Percentiles rank a stretch among this genome's conserved stretches.
Evolutionary conservation across 1,284 basidiomycete genomes (phyloP).

Genomic region (Tremellales sp.): DNA sequence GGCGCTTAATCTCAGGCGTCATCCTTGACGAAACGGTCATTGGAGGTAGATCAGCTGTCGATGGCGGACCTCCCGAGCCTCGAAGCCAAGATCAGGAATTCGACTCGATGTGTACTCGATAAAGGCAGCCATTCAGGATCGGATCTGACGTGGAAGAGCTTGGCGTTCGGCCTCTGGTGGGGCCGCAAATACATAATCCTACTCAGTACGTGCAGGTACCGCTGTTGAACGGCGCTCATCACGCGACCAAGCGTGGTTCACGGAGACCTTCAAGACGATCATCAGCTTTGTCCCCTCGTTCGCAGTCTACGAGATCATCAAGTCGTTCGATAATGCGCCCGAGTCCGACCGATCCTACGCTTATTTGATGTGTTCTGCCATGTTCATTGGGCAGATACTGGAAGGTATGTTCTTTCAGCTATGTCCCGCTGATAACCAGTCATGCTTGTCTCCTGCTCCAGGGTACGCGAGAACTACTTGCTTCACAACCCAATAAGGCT

Average conservation of each 20-base stretch:
- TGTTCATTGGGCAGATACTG: conserved; percentile 37
- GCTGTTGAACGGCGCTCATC: too few relatives aligned
- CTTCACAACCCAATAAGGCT: conserved; percentile 42
- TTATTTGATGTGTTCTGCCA: conserved; percentile 44
- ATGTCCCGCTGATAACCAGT: conserved; percentile 6
- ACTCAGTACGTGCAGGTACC: too few relatives aligned
- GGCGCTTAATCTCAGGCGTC: too few relatives aligned
- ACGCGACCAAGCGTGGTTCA: too few relatives aligned
- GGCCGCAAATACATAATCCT: too few relatives aligned
- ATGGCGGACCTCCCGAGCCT: conserved; percentile 41
- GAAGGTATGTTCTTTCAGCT: conserved; percentile 19
- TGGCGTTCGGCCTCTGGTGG: too few relatives aligned
- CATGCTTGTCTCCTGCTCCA: conserved; percentile 23
- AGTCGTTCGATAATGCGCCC: conserved; percentile 27
- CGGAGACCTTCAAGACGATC: conserved; percentile 28
- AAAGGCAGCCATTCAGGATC: too few relatives aligned
- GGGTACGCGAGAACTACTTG: conserved; percentile 43
- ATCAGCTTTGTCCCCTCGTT: conserved; percentile 33
- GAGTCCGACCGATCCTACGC: conserved; percentile 35
- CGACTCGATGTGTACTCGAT: too few relatives aligned
- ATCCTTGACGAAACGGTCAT: conserved; percentile 26
- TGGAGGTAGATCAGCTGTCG: conserved; percentile 25
- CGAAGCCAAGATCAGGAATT: too few relatives aligned
- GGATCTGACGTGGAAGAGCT: too few relatives aligned
- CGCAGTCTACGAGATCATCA: conserved; percentile 41